phyloP scores from a whole-genome alignment of 257 asterid species.

The Paulownia fortunei region DNA sequence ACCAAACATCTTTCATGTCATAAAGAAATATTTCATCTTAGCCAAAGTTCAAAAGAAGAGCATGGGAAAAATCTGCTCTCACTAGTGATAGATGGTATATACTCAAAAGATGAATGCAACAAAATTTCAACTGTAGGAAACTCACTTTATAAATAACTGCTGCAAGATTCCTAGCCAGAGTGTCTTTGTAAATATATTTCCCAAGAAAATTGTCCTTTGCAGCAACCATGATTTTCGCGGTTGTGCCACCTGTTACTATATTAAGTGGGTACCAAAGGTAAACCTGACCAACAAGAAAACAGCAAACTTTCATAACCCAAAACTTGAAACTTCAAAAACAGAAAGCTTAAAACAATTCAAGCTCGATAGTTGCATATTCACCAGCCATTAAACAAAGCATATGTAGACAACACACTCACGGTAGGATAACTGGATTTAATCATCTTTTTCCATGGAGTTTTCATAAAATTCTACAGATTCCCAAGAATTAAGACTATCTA shows the following conservation, averaged over 20 bases:
- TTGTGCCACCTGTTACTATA: slow-evolving; percentile 92
- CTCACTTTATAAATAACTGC: slow-evolving; percentile 85
- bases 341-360: background rate
- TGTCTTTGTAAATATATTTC: slow-evolving; percentile 92
- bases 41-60: background rate
- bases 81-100: background rate
- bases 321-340: background rate
- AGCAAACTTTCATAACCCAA: slow-evolving; percentile 22
- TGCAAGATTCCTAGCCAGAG: slow-evolving; percentile 93
- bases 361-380: slow-evolving; percentile 3
- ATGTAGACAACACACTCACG: background rate
- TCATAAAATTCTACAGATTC: background rate
- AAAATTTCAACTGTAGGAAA: background rate
- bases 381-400: background rate
- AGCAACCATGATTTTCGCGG: slow-evolving; percentile 95
- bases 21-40: background rate
- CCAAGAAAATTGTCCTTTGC: slow-evolving; percentile 95
- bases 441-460: background rate
- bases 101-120: slow-evolving; percentile 6
- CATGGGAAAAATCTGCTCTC: background rate
- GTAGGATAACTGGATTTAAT: background rate
- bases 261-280: slow-evolving; percentile 97
- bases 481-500: background rate
- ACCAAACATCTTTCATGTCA: background rate
- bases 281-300: slow-evolving; percentile 57